Evolutionary conservation across 805 yeast genomes (phyloP).

Genomic region (Starmerella apis): DNA sequence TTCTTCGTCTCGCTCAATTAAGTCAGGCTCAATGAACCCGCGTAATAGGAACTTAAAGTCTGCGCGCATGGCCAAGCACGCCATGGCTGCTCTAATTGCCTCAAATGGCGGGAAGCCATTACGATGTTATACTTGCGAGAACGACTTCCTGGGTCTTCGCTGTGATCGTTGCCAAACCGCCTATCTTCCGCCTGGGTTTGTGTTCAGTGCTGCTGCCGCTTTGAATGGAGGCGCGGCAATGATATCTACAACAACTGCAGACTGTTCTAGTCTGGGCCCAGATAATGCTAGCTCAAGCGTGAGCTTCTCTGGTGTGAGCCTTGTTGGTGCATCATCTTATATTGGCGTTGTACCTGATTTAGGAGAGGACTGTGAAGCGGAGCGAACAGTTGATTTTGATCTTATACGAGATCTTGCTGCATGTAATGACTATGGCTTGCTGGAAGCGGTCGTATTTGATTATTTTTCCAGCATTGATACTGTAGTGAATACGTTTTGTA

Average conservation of each 20-base stretch:
- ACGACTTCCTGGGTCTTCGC: constrained; percentile 13
- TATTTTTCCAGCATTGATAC: constrained; percentile 21
- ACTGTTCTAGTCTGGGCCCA: background rate
- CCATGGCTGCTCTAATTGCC: constrained; percentile 14
- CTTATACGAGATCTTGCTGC: constrained; percentile 21
- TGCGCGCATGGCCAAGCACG: constrained; percentile 19
- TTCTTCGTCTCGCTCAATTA: constrained; percentile 1
- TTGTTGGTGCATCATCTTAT: background rate
- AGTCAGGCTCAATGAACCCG: background rate
- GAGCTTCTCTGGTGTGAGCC: constrained; percentile 7
- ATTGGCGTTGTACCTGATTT: constrained; percentile 2
- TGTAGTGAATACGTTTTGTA: constrained; percentile 17
- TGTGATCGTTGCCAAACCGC: constrained; percentile 24
- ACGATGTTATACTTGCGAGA: constrained; percentile 23
- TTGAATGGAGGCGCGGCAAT: constrained; percentile 2
- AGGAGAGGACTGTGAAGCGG: constrained; percentile 4
- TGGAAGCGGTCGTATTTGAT: constrained; percentile 23
- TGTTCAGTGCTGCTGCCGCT: constrained; percentile 14
- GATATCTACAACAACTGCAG: background rate
- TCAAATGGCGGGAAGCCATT: constrained; percentile 12
- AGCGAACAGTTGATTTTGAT: constrained; percentile 19
- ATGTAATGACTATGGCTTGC: constrained; percentile 19
- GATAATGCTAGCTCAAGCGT: constrained; percentile 2
- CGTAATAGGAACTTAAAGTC: constrained; percentile 12
- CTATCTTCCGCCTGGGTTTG: constrained; percentile 21